Evolutionary conservation across 192 early-diverging fungal species (phyloP).

Genomic region (Phlyctochytrium arcticum): DNA sequence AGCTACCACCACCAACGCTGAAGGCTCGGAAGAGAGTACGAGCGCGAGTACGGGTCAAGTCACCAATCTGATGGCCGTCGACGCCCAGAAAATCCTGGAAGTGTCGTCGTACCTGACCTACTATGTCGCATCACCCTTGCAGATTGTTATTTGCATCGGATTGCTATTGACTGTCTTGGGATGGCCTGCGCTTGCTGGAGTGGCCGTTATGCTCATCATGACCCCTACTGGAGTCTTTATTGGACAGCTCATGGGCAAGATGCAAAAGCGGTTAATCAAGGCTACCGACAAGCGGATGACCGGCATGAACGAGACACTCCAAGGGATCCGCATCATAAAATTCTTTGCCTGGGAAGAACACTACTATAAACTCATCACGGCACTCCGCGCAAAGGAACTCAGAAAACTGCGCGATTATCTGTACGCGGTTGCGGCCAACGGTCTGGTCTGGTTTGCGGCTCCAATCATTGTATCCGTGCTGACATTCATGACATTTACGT

Average conservation of each 20-base stretch:
- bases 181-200: constrained; percentile 73
- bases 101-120: constrained; percentile 26
- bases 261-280: constrained; percentile 58
- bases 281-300: constrained; percentile 73
- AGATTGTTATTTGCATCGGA: constrained; percentile 54
- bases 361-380: constrained; percentile 63
- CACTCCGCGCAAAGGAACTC: constrained; percentile 71
- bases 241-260: constrained; percentile 25
- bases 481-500: constrained; percentile 57
- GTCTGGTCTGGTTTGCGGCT: constrained; percentile 27
- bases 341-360: constrained; percentile 61
- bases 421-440: constrained; percentile 19
- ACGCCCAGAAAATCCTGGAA: constrained; percentile 33
- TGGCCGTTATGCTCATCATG: constrained; percentile 56
- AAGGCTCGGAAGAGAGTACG: constrained; percentile 33
- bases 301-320: constrained; percentile 81
- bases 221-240: constrained; percentile 26
- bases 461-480: constrained; percentile 54
- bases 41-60: constrained; percentile 32
- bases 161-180: constrained; percentile 78
- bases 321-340: constrained; percentile 94
- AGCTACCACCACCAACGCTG: too few species aligned
- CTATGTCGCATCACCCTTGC: constrained; percentile 9
- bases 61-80: constrained; percentile 34
- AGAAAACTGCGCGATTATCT: constrained; percentile 11